Conservation (phyloP, 352 stramenopile genomes). For the Phytophthora uliginosa region DNA sequence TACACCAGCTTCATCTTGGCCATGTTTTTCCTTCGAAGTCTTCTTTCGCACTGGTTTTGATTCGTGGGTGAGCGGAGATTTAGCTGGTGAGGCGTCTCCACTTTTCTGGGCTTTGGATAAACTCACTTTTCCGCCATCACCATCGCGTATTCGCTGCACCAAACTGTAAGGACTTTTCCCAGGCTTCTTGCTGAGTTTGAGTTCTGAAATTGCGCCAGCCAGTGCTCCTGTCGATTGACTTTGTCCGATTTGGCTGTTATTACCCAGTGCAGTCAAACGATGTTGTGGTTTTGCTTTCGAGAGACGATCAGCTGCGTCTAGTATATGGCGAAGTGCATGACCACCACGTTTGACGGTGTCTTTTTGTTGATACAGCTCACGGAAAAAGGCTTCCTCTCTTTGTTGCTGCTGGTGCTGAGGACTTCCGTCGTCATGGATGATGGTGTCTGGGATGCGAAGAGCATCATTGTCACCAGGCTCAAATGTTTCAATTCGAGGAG, state of each 20-base stretch:
- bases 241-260: slow-evolving; percentile 41
- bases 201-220: slow-evolving; percentile 51
- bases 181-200: slow-evolving; percentile 33
- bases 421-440: slow-evolving; percentile 22
- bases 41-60: slow-evolving; percentile 29
- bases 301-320: slow-evolving; percentile 66
- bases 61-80: slow-evolving; percentile 4
- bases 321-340: slow-evolving; percentile 79
- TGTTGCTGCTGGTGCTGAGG: slow-evolving; percentile 38
- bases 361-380: slow-evolving; percentile 74
- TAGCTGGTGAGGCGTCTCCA: slow-evolving; percentile 13
- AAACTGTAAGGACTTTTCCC: slow-evolving; percentile 70
- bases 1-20: background rate
- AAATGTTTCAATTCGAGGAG: slow-evolving; percentile 70
- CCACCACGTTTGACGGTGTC: slow-evolving; percentile 40
- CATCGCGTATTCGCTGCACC: slow-evolving; percentile 47
- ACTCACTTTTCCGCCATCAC: background rate
- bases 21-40: slow-evolving; percentile 18
- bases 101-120: slow-evolving; percentile 21
- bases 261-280: slow-evolving; percentile 45
- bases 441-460: slow-evolving; percentile 28
- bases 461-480: slow-evolving; percentile 47
- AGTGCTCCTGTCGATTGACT: slow-evolving; percentile 55
- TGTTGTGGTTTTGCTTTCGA: slow-evolving; percentile 60
- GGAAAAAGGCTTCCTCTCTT: slow-evolving; percentile 78